These are phyloP conservation scores for Kappamyces sp. DNA, from an alignment of 192 early-diverging fungal genomes.

Conservation along the genomic window DNA sequence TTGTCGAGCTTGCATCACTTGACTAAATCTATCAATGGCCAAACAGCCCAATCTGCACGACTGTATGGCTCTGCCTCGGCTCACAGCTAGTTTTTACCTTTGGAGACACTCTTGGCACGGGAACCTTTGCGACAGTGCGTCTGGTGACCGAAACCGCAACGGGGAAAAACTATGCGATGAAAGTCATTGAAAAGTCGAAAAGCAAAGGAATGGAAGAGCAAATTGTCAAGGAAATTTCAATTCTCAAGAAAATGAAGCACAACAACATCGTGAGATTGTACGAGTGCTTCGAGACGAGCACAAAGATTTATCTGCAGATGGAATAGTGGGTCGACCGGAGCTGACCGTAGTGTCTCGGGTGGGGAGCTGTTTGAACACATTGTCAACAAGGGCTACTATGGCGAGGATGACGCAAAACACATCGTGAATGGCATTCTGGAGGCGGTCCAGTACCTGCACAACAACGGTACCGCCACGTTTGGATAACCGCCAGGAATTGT, in stretches of 20 bases:
- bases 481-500: constrained; percentile 5
- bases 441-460: constrained; percentile 37
- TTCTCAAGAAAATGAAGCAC: constrained; percentile 57
- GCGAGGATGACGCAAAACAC: constrained; percentile 33
- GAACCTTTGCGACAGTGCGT: constrained; percentile 56
- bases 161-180: constrained; percentile 60
- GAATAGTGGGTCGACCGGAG: constrained; percentile 33
- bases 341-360: constrained; percentile 23
- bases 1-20: too few relatives aligned
- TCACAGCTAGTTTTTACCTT: constrained; percentile 21
- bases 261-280: constrained; percentile 31
- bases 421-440: constrained; percentile 34
- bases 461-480: constrained; percentile 14
- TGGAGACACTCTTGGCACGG: constrained; percentile 24
- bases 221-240: constrained; percentile 62
- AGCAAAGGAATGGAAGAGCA: constrained; percentile 46
- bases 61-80: not conserved
- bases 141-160: constrained; percentile 53
- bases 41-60: constrained; percentile 15
- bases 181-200: constrained; percentile 65
- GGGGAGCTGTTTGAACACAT: constrained; percentile 45
- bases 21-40: too few relatives aligned
- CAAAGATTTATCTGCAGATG: constrained; percentile 30
- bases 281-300: constrained; percentile 26
- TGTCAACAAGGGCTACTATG: constrained; percentile 28